These are phyloP conservation scores for Colletotrichum neosansevieriae DNA, from an alignment of 2,329 filamentous ascomycete species.

Conservation along the genomic window DNA sequence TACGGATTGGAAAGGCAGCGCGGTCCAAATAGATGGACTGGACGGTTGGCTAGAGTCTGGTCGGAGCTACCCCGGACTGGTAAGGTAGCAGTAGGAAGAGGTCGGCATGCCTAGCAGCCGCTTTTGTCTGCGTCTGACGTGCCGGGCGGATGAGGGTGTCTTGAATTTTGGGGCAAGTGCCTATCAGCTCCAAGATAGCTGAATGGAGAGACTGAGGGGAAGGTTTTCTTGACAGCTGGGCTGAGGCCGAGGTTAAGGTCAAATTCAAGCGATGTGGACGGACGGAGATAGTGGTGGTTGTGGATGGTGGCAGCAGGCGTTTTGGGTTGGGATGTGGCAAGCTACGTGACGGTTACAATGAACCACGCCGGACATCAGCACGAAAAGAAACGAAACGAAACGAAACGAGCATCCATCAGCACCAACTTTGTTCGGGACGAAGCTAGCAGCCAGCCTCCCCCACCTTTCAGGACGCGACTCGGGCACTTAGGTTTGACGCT, in stretches of 20 bases:
- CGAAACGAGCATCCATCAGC: conserved; percentile 7
- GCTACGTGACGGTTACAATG: conserved; percentile 29
- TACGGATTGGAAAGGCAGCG: conserved; percentile 9
- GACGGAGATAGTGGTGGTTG: background rate
- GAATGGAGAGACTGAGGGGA: background rate
- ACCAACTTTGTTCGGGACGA: background rate
- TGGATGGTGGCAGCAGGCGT: background rate
- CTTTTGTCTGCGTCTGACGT: conserved; percentile 6
- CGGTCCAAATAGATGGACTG: background rate
- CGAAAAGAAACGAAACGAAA: background rate
- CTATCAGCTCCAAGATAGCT: conserved; percentile 18
- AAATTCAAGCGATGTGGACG: background rate
- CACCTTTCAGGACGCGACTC: background rate
- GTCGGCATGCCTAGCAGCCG: background rate
- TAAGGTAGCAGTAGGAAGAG: conserved; percentile 25
- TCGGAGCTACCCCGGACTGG: conserved; percentile 28
- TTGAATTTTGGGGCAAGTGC: background rate
- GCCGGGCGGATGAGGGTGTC: background rate
- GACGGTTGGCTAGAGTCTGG: conserved; percentile 8
- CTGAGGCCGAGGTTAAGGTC: background rate
- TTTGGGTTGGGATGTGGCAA: conserved; percentile 14
- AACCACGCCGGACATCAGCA: conserved; percentile 2
- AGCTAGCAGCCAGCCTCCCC: background rate
- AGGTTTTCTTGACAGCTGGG: background rate
- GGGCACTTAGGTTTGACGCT: too few relatives aligned